Evolutionary conservation across 352 stramenopile genomes (phyloP), one percentile per base, ranked within the genome.

Genomic region (Phytophthora citrophthora): DNA sequence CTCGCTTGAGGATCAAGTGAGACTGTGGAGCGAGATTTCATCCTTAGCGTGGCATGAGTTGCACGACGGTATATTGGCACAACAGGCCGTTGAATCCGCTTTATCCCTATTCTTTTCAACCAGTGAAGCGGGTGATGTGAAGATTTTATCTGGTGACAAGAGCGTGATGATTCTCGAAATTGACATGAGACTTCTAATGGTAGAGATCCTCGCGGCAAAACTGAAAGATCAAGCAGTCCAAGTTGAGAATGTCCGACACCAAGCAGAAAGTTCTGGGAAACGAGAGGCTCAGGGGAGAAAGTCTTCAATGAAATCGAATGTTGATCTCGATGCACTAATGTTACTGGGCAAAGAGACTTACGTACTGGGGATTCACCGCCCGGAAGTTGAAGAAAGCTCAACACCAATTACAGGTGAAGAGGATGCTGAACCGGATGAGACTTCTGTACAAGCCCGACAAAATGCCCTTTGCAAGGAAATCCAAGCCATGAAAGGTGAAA

Each of bases 111-210:
- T 76, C 45, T 94, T 91, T 45, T 23, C 27, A 2, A 15, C 16
- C 2, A 39, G 58, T 26, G 63, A 72, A 58, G 27, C 51, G 11
- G 50, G 51, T 1, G 51, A 74, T 10, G 9, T 41, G 55, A 68
- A 66, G 38, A 51, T 23, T 12, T 67, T 74, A 62, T 62, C 52
- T 41, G 29, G 15, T 24, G 71, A 90, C 51, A 88, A 89, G 52
- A 79, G 79, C 16, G 54, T 88, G 4, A 67, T 77, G 73, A 48
- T 82, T 23, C 44, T 85, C 4, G 83, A 92, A 49, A 61, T 90
- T 10, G 79, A 90, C 24, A 56, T 89, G 34, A 66, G 76, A 2
- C 44, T 85, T 18, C 36, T 83, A 15, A 20, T 90, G 11, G 69
- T 88, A 0, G 83, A 90, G 7, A 65, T 89, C 3, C 54, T 89